Percentiles rank a stretch among this genome's conserved stretches.
Evolutionary conservation across 163 green algal species (phyloP).

Genomic region (Scenedesmus sp.): DNA sequence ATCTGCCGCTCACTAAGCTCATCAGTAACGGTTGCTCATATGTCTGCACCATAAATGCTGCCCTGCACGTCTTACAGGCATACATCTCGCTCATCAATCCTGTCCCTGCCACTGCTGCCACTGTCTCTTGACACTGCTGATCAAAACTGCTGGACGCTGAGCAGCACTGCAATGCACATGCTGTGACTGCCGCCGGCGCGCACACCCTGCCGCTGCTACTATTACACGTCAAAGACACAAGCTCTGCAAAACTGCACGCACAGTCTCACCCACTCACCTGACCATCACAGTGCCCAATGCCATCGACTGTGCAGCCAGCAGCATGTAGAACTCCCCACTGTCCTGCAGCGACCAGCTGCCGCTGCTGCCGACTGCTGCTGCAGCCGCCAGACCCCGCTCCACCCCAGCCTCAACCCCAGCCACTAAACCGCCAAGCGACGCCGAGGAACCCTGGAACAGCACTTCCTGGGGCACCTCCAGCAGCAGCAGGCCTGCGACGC

Average conservation of each 20-base stretch:
- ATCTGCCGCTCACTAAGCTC: neutral
- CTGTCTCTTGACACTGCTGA: neutral
- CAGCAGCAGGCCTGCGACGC: slow-evolving; percentile 84
- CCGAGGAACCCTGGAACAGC: neutral
- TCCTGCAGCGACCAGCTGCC: slow-evolving; percentile 64
- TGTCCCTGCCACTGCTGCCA: neutral
- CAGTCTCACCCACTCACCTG: slow-evolving; percentile 50
- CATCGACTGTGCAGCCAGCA: slow-evolving; percentile 94
- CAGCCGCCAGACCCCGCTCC: slow-evolving; percentile 1
- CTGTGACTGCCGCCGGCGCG: neutral
- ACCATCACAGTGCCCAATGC: slow-evolving; percentile 94
- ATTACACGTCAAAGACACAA: neutral
- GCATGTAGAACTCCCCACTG: slow-evolving; percentile 92
- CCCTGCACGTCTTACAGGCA: too few relatives aligned
- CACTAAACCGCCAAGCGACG: slow-evolving; percentile 45
- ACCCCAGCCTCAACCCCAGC: slow-evolving; percentile 26
- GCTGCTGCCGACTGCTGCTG: neutral
- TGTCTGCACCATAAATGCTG: too few relatives aligned
- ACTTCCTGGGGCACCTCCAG: slow-evolving; percentile 82
- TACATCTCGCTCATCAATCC: too few relatives aligned
- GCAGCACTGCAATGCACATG: neutral
- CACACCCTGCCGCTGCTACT: neutral
- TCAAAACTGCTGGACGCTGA: neutral
- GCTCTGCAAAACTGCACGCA: neutral
- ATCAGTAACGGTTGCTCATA: too few relatives aligned